Evolutionary conservation across 306 rosid species (phyloP).

Genomic region (Comarum palustre): DNA sequence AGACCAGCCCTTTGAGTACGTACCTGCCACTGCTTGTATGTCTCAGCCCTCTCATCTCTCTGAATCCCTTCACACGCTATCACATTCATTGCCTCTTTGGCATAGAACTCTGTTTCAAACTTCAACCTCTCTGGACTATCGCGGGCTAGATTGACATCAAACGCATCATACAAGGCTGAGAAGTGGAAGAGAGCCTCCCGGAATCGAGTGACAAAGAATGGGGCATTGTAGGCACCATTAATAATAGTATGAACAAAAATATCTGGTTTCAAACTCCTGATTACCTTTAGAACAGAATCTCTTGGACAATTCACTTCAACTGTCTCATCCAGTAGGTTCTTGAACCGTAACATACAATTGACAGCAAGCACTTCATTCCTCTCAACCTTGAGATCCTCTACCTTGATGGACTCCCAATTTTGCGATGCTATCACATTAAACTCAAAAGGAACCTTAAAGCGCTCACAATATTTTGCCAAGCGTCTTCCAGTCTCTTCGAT

Average conservation of each 20-base stretch:
- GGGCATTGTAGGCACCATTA: conserved; percentile 73
- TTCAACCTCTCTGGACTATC: conserved; percentile 44
- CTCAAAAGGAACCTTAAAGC: conserved; percentile 69
- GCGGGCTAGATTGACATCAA: conserved; percentile 38
- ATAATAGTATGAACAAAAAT: conserved; percentile 43
- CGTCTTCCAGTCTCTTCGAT: conserved; percentile 77
- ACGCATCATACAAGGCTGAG: conserved; percentile 49
- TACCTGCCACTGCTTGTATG: conserved; percentile 67
- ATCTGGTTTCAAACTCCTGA: conserved; percentile 64
- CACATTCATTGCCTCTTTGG: conserved; percentile 48
- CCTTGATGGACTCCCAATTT: conserved; percentile 65
- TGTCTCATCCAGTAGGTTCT: conserved; percentile 67
- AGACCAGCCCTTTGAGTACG: conserved; percentile 45
- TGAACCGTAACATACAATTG: conserved; percentile 46
- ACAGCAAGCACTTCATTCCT: conserved; percentile 49
- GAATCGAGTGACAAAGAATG: conserved; percentile 68
- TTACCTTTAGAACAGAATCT: conserved; percentile 54
- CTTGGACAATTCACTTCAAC: conserved; percentile 60
- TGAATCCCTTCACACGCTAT: conserved; percentile 63
- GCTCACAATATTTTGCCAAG: conserved; percentile 58
- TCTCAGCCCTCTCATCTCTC: conserved; percentile 64
- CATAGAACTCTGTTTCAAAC: conserved; percentile 55
- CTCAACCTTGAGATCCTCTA: conserved; percentile 49
- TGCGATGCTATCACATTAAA: conserved; percentile 55
- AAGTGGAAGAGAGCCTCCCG: conserved; percentile 55